A percentile compares a stretch with the other conserved stretches of the same genome.
These are phyloP conservation scores for Protomyces gravidus DNA, from an alignment of 1,139 yeast species.

Conservation along the genomic window DNA sequence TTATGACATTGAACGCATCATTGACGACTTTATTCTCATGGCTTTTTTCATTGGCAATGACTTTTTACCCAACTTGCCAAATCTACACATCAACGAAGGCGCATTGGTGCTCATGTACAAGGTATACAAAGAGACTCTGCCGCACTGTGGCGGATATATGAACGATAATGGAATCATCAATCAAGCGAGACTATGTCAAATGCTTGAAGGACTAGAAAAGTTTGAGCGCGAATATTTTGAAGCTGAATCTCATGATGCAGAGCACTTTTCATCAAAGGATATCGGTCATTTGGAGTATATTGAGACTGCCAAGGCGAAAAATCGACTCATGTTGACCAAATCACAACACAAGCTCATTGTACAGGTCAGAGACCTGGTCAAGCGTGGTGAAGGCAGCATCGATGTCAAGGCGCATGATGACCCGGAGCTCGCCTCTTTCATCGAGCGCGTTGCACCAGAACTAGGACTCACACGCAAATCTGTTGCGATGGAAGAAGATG, in stretches of 20 bases:
- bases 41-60: constrained; percentile 96
- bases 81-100: constrained; percentile 86
- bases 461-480: constrained; percentile 55
- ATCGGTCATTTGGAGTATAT: constrained; percentile 51
- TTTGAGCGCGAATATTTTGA: constrained; percentile 56
- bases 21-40: constrained; percentile 89
- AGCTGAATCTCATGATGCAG: constrained; percentile 67
- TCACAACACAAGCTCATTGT: constrained; percentile 67
- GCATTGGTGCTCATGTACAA: constrained; percentile 87
- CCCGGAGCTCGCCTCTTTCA: constrained; percentile 37
- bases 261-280: constrained; percentile 83
- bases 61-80: constrained; percentile 96
- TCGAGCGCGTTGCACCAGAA: constrained; percentile 37
- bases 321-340: constrained; percentile 62
- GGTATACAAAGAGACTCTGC: constrained; percentile 77
- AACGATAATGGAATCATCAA: constrained; percentile 80
- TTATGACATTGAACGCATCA: constrained; percentile 78
- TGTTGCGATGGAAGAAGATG: constrained; percentile 58
- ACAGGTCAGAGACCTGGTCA: constrained; percentile 20
- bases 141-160: constrained; percentile 74
- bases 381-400: constrained; percentile 8
- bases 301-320: constrained; percentile 39
- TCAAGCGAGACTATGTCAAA: constrained; percentile 61
- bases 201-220: constrained; percentile 78
- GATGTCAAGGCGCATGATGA: constrained; percentile 29